Conservation (phyloP, 495 filamentous ascomycete genomes). For the Gamarada debralockiae region DNA sequence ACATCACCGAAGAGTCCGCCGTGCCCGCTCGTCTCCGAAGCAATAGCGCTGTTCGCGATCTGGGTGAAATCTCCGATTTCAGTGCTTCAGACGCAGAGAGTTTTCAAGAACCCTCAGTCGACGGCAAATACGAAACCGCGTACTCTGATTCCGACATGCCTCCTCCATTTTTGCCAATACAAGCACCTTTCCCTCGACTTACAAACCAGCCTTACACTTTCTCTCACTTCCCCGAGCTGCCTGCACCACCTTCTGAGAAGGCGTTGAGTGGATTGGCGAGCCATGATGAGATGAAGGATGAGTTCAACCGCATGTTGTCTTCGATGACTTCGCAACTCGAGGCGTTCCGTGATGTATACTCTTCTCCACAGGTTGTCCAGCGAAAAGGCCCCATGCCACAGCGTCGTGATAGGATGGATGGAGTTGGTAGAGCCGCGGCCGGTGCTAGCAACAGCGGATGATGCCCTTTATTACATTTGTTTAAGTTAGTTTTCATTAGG, state of each 20-base stretch:
- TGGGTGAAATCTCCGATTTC: constrained; percentile 21
- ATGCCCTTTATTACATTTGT: too few relatives aligned
- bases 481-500: too few relatives aligned
- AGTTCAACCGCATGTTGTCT: constrained; percentile 2
- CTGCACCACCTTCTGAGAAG: background rate
- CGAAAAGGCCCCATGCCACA: background rate
- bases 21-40: background rate
- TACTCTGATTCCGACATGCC: constrained; percentile 17
- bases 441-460: too few relatives aligned
- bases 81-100: constrained; percentile 19
- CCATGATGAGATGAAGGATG: background rate
- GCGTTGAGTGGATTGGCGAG: background rate
- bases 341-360: constrained; percentile 9
- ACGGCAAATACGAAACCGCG: constrained; percentile 1
- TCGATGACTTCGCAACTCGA: constrained; percentile 6
- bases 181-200: background rate
- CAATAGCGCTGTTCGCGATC: constrained; percentile 2
- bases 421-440: background rate
- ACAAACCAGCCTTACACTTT: constrained; percentile 5
- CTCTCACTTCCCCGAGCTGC: constrained; percentile 7
- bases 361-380: background rate
- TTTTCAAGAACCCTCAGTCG: background rate
- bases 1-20: constrained; percentile 44
- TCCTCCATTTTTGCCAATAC: constrained; percentile 2
- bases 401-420: background rate